Evolutionary conservation across 2,329 filamentous ascomycete species (phyloP).

Genomic region (Knufia petricola): DNA sequence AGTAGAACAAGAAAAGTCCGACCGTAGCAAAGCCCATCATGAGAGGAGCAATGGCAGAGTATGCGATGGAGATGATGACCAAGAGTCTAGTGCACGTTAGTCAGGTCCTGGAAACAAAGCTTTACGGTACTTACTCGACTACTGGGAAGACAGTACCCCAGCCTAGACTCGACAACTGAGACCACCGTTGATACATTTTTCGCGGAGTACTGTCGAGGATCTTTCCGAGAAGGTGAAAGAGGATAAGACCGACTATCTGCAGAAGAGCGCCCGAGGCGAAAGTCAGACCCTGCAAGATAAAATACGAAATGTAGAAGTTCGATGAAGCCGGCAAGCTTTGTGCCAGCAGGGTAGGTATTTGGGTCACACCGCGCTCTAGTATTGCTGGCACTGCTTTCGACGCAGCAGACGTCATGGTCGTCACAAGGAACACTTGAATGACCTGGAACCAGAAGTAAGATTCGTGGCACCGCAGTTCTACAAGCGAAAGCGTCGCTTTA

Average conservation of each 20-base stretch:
- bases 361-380: constrained; percentile 47
- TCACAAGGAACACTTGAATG: constrained; percentile 82
- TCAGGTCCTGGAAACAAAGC: background rate
- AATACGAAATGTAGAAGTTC: constrained; percentile 94
- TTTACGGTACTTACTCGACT: constrained; percentile 54
- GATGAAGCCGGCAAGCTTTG: constrained; percentile 69
- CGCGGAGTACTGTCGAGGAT: constrained; percentile 69
- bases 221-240: constrained; percentile 66
- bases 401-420: constrained; percentile 72
- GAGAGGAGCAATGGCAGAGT: constrained; percentile 76
- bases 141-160: constrained; percentile 79
- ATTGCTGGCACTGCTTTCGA: constrained; percentile 58
- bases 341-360: constrained; percentile 57
- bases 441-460: constrained; percentile 71
- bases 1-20: constrained; percentile 71
- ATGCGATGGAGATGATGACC: constrained; percentile 57
- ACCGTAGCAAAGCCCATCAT: constrained; percentile 72
- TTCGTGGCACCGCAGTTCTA: constrained; percentile 84
- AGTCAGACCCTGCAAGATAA: constrained; percentile 80
- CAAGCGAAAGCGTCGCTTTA: constrained; percentile 65
- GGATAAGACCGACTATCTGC: constrained; percentile 61
- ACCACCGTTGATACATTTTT: constrained; percentile 70
- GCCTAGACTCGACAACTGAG: constrained; percentile 59
- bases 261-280: constrained; percentile 66
- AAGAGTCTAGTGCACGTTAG: constrained; percentile 11